A percentile compares a stretch with the other conserved stretches of the same genome.
These are phyloP conservation scores for Rutstroemia sp. DNA, from an alignment of 2,329 filamentous ascomycete genomes.

Conservation along the genomic window DNA sequence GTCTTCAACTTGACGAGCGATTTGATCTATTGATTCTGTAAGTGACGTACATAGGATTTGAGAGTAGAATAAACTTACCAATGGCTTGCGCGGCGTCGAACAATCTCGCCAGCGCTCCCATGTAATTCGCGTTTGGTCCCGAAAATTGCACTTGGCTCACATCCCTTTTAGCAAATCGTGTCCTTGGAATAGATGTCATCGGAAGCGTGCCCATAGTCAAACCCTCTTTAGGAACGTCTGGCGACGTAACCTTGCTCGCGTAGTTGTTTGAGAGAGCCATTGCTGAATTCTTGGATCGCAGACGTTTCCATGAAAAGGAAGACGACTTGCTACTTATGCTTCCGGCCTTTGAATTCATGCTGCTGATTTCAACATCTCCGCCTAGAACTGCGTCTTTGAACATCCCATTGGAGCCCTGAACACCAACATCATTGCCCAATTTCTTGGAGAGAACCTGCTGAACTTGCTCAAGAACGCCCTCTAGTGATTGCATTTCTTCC, in stretches of 20 bases:
- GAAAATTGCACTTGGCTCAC: conserved; percentile 61
- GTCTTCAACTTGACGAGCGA: conserved; percentile 92
- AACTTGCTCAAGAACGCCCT: conserved; percentile 78
- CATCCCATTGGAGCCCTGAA: conserved; percentile 62
- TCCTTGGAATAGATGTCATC: conserved; percentile 59
- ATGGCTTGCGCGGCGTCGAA: conserved; percentile 91
- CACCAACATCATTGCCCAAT: conserved; percentile 86
- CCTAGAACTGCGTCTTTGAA: conserved; percentile 61
- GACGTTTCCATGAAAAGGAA: conserved; percentile 81
- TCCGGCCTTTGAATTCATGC: conserved; percentile 37
- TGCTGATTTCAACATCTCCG: conserved; percentile 38
- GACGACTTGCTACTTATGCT: conserved; percentile 69
- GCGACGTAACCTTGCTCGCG: conserved; percentile 37
- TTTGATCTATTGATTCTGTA: conserved; percentile 66
- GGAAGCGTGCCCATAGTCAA: conserved; percentile 67
- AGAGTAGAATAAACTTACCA: conserved; percentile 52
- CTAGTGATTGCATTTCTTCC: conserved; percentile 88
- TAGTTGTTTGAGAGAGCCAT: conserved; percentile 49
- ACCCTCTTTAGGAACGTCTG: conserved; percentile 48
- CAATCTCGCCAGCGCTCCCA: conserved; percentile 79
- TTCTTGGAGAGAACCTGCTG: conserved; percentile 72
- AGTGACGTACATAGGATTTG: background rate
- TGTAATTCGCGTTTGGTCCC: conserved; percentile 84
- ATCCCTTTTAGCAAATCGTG: conserved; percentile 65
- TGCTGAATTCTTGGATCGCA: conserved; percentile 82